A percentile compares a stretch with the other conserved stretches of the same genome.
Conservation (phyloP, 2,329 filamentous ascomycete species). For the Diaporthe sp. region DNA sequence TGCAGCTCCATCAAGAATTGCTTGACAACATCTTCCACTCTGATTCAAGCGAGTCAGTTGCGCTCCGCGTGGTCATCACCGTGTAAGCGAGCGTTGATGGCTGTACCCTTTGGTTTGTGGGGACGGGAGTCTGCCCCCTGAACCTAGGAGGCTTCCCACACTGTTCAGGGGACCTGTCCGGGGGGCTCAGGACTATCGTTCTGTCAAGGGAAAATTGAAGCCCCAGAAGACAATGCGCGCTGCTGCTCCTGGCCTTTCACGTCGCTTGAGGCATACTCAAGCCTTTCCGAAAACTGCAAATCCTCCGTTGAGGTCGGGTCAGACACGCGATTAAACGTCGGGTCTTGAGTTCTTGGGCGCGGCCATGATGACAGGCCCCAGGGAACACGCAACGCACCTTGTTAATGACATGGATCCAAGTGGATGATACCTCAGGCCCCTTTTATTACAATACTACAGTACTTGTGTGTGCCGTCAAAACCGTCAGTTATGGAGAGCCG, state of each 20-base stretch:
- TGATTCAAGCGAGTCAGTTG: slow-evolving; percentile 1
- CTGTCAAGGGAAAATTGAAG: background rate
- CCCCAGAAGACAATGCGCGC: background rate
- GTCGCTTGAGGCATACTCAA: background rate
- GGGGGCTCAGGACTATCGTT: background rate
- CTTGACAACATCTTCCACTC: background rate
- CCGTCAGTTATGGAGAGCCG: background rate
- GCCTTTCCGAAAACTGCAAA: slow-evolving; percentile 19
- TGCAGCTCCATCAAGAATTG: background rate
- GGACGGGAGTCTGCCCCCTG: slow-evolving; percentile 21
- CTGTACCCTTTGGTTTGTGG: slow-evolving; percentile 24
- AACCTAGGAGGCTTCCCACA: slow-evolving; percentile 24
- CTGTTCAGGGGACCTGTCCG: slow-evolving; percentile 3
- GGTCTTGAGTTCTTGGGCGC: background rate
- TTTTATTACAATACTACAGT: slow-evolving; percentile 32
- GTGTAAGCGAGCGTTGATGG: slow-evolving; percentile 15
- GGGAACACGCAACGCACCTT: slow-evolving; percentile 4
- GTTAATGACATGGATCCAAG: slow-evolving; percentile 27
- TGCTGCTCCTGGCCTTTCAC: background rate
- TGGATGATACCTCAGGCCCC: slow-evolving; percentile 30
- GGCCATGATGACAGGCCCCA: slow-evolving; percentile 8
- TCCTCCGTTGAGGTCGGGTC: slow-evolving; percentile 1
- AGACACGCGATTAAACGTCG: slow-evolving; percentile 6
- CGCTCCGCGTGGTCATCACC: background rate
- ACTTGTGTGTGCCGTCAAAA: slow-evolving; percentile 15